phyloP scores from a whole-genome alignment of 805 yeast species.

The Yamadazyma akitaensis region DNA sequence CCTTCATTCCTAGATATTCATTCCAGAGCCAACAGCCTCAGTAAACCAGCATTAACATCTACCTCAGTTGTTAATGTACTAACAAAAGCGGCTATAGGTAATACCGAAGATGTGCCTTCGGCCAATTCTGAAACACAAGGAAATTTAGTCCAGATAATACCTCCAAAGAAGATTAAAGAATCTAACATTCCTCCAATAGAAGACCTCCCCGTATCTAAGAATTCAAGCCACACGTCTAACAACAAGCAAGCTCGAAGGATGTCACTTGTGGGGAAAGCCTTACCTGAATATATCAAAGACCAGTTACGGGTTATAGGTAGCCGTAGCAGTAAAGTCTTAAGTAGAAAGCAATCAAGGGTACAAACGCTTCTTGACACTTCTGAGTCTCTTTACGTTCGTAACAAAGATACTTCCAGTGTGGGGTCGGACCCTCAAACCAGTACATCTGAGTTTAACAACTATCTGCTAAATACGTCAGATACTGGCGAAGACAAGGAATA shows the following conservation, averaged over 20 bases:
- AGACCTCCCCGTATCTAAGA: background rate
- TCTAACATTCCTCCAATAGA: background rate
- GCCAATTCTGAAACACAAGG: background rate
- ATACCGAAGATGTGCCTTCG: background rate
- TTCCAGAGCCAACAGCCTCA: slow-evolving; percentile 16
- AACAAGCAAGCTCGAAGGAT: slow-evolving; percentile 19
- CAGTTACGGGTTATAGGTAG: slow-evolving; percentile 9
- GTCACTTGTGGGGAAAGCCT: slow-evolving; percentile 34
- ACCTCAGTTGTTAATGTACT: slow-evolving; percentile 33
- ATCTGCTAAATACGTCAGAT: slow-evolving; percentile 10
- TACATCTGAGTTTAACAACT: slow-evolving; percentile 14
- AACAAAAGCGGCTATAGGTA: slow-evolving; percentile 22
- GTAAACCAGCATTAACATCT: slow-evolving; percentile 29
- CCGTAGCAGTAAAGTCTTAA: slow-evolving; percentile 1
- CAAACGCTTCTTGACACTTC: slow-evolving; percentile 35
- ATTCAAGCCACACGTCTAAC: background rate
- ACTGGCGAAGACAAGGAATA: slow-evolving; percentile 34
- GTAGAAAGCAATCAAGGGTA: slow-evolving; percentile 22
- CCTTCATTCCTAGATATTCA: slow-evolving; percentile 8
- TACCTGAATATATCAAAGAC: slow-evolving; percentile 33
- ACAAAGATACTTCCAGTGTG: slow-evolving; percentile 16
- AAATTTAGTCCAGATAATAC: slow-evolving; percentile 10
- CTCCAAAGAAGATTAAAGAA: slow-evolving; percentile 1
- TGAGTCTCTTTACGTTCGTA: slow-evolving; percentile 31
- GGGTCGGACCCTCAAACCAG: slow-evolving; percentile 13